Evolutionary conservation across 352 stramenopile species (phyloP).

Genomic region (Albugo laibachii): DNA sequence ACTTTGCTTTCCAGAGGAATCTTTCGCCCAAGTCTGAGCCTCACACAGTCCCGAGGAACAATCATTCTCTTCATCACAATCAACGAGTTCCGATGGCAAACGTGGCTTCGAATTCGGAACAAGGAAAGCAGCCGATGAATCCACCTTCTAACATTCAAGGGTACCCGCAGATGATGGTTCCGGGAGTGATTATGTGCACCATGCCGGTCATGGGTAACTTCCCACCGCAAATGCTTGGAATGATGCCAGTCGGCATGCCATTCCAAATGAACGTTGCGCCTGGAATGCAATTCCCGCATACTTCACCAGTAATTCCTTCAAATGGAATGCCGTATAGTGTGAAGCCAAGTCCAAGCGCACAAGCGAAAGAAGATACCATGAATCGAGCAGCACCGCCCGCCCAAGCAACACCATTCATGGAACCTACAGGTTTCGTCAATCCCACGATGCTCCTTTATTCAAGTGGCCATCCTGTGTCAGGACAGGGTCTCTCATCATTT

Average conservation of each 20-base stretch:
- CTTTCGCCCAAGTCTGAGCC: too few relatives aligned
- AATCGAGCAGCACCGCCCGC: background rate
- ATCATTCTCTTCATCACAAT: too few relatives aligned
- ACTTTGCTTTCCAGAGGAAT: too few relatives aligned
- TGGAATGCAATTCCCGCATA: constrained; percentile 5
- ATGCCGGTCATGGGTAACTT: constrained; percentile 23
- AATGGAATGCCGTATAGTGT: constrained; percentile 12
- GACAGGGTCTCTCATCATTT: constrained; percentile 12
- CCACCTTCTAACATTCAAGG: background rate
- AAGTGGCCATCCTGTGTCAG: background rate
- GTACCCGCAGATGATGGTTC: constrained; percentile 45
- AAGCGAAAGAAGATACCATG: constrained; percentile 1
- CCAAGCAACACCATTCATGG: background rate
- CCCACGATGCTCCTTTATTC: too few relatives aligned
- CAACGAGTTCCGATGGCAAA: too few relatives aligned
- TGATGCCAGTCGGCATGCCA: constrained; percentile 21
- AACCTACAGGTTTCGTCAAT: background rate
- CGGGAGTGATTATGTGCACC: constrained; percentile 68
- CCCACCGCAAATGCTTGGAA: background rate
- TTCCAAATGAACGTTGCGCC: constrained; percentile 6
- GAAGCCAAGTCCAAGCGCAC: constrained; percentile 9
- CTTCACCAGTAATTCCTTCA: constrained; percentile 12
- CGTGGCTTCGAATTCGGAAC: background rate
- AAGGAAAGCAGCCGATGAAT: background rate
- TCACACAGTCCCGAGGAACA: too few relatives aligned